phyloP scores from a whole-genome alignment of 345 rosid species.

The rapeseed (Brassica napus) region DNA sequence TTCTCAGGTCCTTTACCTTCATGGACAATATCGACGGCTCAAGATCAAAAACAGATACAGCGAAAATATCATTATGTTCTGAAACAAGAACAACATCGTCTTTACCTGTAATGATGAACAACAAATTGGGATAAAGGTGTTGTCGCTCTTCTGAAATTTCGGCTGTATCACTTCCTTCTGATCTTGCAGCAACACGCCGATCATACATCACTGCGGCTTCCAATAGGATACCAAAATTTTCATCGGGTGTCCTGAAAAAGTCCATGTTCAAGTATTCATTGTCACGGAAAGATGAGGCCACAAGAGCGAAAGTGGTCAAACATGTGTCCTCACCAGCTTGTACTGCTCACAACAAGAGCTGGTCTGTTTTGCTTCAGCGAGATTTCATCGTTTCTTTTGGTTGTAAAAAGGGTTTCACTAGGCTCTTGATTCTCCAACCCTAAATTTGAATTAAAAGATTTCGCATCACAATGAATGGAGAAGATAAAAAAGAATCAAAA shows the following conservation, averaged over 20 bases:
- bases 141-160: slow-evolving; percentile 51
- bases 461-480: slow-evolving; percentile 4
- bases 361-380: slow-evolving; percentile 70
- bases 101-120: slow-evolving; percentile 90
- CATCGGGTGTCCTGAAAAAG: slow-evolving; percentile 90
- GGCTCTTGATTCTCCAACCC: slow-evolving; percentile 37
- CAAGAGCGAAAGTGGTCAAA: slow-evolving; percentile 24
- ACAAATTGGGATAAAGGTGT: slow-evolving; percentile 64
- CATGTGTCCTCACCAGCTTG: slow-evolving; percentile 77
- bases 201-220: slow-evolving; percentile 99
- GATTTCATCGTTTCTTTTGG: slow-evolving; percentile 41
- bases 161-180: slow-evolving; percentile 62
- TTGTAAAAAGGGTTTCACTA: slow-evolving; percentile 68
- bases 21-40: slow-evolving; percentile 7
- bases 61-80: not conserved
- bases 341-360: slow-evolving; percentile 95
- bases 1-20: slow-evolving; percentile 97
- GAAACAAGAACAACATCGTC: not conserved
- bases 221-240: slow-evolving; percentile 87
- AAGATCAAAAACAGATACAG: slow-evolving; percentile 11
- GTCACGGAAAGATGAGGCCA: slow-evolving; percentile 10
- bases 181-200: slow-evolving; percentile 83
- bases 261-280: slow-evolving; percentile 14
- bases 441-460: slow-evolving; percentile 24
- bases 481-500: slow-evolving; percentile 21